These are phyloP conservation scores for Murraya paniculata DNA, from an alignment of 345 rosid species.

Conservation along the genomic window DNA sequence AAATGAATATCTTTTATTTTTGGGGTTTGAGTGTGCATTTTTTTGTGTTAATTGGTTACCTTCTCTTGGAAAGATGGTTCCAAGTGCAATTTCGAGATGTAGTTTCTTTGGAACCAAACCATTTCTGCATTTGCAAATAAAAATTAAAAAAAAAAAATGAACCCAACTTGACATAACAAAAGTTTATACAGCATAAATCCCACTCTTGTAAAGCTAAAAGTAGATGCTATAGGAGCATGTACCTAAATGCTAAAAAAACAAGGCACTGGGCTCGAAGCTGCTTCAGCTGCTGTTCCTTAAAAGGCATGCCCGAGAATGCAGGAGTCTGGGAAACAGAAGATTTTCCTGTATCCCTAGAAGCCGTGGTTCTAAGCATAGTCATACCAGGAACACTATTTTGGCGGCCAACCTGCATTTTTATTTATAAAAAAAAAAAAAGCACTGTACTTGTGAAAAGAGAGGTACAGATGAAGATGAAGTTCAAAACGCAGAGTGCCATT, in stretches of 20 bases:
- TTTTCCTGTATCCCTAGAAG: slow-evolving; percentile 65
- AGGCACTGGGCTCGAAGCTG: slow-evolving; percentile 98
- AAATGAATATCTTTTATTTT: background rate
- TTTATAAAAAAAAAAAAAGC: background rate
- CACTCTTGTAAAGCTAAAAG: slow-evolving; percentile 6
- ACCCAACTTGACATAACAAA: background rate
- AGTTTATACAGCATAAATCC: background rate
- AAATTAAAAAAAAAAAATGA: slow-evolving; percentile 9
- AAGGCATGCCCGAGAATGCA: slow-evolving; percentile 51
- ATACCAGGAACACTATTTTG: slow-evolving; percentile 43
- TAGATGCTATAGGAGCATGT: slow-evolving; percentile 15
- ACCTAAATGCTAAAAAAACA: slow-evolving; percentile 90
- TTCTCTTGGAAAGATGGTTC: slow-evolving; percentile 66
- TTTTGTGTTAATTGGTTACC: slow-evolving; percentile 33
- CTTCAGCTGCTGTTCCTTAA: slow-evolving; percentile 85
- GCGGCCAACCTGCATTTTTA: slow-evolving; percentile 45
- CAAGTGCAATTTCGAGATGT: slow-evolving; percentile 88
- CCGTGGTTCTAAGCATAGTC: slow-evolving; percentile 43
- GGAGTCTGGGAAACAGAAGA: slow-evolving; percentile 50
- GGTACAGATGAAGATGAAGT: background rate
- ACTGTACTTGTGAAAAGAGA: background rate
- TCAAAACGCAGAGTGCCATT: background rate
- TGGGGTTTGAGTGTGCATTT: background rate
- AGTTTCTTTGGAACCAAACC: slow-evolving; percentile 74
- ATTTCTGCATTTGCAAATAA: slow-evolving; percentile 43